phyloP scores from a whole-genome alignment of 2,329 filamentous ascomycete species.

The Grosmannia serpens region DNA sequence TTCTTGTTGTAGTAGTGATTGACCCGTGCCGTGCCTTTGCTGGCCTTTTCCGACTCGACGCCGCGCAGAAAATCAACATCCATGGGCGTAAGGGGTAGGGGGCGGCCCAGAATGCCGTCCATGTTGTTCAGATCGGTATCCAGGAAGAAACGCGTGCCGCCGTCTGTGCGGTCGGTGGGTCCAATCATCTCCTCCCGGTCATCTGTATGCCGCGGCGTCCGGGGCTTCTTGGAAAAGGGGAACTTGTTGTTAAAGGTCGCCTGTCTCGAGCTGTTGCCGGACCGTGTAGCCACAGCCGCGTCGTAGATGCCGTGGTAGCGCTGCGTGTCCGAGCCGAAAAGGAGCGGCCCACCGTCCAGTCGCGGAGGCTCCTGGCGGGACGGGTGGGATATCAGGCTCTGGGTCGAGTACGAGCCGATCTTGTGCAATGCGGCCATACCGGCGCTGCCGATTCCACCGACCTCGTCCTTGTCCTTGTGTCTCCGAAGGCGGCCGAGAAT shows the following conservation, averaged over 20 bases:
- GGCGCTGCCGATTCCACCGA: conserved; percentile 13
- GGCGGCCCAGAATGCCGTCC: conserved; percentile 75
- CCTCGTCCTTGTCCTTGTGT: conserved; percentile 41
- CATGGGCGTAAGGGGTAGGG: conserved; percentile 59
- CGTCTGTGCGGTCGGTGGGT: conserved; percentile 41
- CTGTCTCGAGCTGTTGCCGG: conserved; percentile 23
- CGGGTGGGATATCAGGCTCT: conserved; percentile 38
- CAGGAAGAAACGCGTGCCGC: conserved; percentile 56
- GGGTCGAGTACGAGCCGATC: conserved; percentile 39
- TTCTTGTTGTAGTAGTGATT: conserved; percentile 12
- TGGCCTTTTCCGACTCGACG: conserved; percentile 29
- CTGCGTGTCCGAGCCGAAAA: conserved; percentile 13
- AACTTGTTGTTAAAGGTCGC: conserved; percentile 52
- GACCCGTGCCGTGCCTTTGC: conserved; percentile 1
- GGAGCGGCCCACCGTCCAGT: conserved; percentile 16
- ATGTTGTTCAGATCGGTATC: conserved; percentile 86
- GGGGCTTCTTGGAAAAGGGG: conserved; percentile 47
- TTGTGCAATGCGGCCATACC: conserved; percentile 25
- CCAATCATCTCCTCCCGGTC: conserved; percentile 48
- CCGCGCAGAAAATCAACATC: conserved; percentile 40
- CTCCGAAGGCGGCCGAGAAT: conserved; percentile 39
- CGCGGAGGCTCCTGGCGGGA: conserved; percentile 36
- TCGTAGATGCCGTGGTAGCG: conserved; percentile 21
- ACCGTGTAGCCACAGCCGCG: conserved; percentile 4
- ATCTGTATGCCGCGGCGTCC: conserved; percentile 34